These are phyloP conservation scores for Pterocarpus macrocarpus DNA, from an alignment of 306 rosid species.

Conservation along the genomic window DNA sequence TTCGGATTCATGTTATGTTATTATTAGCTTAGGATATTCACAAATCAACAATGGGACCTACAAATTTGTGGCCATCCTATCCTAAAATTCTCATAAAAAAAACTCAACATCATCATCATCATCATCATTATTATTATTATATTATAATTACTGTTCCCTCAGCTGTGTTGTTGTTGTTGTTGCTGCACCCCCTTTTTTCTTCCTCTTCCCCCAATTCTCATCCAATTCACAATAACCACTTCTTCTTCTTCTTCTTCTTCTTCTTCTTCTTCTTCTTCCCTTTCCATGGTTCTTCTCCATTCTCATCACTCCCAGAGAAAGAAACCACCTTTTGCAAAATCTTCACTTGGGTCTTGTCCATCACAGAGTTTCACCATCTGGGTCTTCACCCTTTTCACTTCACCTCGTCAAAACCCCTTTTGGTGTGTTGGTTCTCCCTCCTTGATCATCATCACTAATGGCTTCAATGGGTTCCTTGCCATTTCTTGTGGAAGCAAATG, in stretches of 20 bases:
- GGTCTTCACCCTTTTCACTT: constrained; percentile 40
- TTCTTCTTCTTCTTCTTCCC: not conserved
- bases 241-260: not conserved
- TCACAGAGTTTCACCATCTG: constrained; percentile 50
- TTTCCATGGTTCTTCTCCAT: not conserved
- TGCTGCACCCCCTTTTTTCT: too few species aligned
- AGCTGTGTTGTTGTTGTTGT: too few species aligned
- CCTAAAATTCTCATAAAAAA: too few species aligned
- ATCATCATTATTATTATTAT: too few species aligned
- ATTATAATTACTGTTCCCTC: too few species aligned
- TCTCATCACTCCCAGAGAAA: not conserved
- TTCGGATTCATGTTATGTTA: too few species aligned
- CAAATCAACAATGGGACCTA: too few species aligned
- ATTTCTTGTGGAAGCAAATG: constrained; percentile 57
- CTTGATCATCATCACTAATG: constrained; percentile 50
- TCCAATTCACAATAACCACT: not conserved
- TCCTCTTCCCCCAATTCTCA: not conserved
- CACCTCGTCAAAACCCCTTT: not conserved
- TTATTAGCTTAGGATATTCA: too few species aligned
- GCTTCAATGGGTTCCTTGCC: constrained; percentile 65
- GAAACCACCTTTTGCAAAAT: not conserved
- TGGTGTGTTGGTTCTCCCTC: not conserved
- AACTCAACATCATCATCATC: too few species aligned
- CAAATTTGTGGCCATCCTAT: too few species aligned
- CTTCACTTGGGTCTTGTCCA: constrained; percentile 40